Evolutionary conservation across 2,329 filamentous ascomycete genomes (phyloP).

Genomic region (Aspergillus alliaceus): DNA sequence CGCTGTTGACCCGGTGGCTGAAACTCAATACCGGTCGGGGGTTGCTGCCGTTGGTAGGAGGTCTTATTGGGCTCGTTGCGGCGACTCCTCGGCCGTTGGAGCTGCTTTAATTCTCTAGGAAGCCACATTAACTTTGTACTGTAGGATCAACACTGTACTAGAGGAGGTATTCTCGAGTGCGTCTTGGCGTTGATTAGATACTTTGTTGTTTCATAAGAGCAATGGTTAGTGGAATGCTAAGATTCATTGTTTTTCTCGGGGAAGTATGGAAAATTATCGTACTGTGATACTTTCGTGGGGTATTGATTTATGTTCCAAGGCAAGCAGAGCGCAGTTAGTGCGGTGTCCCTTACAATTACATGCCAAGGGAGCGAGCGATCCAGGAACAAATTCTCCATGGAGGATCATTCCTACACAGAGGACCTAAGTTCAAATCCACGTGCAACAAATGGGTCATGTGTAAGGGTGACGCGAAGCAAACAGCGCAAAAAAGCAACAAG

Average conservation of each 20-base stretch:
- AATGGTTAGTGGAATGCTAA: too few relatives aligned
- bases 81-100: slow-evolving; percentile 8
- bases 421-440: too few relatives aligned
- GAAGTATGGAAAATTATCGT: too few relatives aligned
- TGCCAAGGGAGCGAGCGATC: too few relatives aligned
- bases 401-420: too few relatives aligned
- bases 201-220: not conserved
- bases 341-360: too few relatives aligned
- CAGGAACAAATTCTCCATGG: too few relatives aligned
- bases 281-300: too few relatives aligned
- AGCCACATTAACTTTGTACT: not conserved
- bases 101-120: not conserved
- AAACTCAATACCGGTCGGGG: slow-evolving; percentile 15
- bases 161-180: not conserved
- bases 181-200: not conserved
- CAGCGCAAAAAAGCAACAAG: not conserved
- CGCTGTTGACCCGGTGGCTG: slow-evolving; percentile 11
- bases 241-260: too few relatives aligned
- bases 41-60: slow-evolving; percentile 13
- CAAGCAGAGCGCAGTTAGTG: too few relatives aligned
- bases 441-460: not conserved
- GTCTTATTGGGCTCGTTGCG: slow-evolving; percentile 14
- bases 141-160: not conserved
- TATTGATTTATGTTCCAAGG: too few relatives aligned
- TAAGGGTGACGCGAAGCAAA: not conserved